Conservation (phyloP, 2,329 filamentous ascomycete species). For the Alternaria sp. region DNA sequence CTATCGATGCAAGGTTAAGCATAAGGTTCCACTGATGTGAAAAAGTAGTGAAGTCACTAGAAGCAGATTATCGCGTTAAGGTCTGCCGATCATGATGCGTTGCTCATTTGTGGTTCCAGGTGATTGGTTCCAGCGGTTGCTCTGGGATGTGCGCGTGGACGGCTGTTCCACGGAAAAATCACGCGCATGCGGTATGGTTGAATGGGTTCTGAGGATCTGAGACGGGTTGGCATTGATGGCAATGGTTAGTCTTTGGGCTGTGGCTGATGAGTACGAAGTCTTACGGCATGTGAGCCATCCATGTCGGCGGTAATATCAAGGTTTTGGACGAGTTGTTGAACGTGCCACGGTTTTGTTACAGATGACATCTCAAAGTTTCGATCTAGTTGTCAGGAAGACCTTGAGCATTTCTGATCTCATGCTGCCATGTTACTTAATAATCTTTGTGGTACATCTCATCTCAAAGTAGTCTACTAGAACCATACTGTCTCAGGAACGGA, state of each 20-base stretch:
- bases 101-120: neutral
- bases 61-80: neutral
- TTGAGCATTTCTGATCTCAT: neutral
- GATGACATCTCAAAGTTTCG: neutral
- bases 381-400: neutral
- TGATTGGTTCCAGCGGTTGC: conserved; percentile 7
- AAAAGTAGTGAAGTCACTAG: conserved; percentile 3
- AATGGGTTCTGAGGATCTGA: neutral
- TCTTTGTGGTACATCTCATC: neutral
- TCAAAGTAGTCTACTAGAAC: neutral
- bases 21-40: neutral
- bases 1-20: neutral
- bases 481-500: neutral
- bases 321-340: neutral
- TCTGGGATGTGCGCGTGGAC: neutral
- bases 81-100: conserved; percentile 17
- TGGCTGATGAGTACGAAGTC: neutral
- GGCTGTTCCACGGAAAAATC: conserved; percentile 2
- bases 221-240: neutral
- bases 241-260: neutral
- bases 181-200: neutral
- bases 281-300: neutral
- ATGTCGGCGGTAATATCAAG: neutral
- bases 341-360: neutral
- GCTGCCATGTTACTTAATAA: neutral